These are phyloP conservation scores for Syzygium aromaticum DNA, from an alignment of 345 rosid species.

Conservation along the genomic window DNA sequence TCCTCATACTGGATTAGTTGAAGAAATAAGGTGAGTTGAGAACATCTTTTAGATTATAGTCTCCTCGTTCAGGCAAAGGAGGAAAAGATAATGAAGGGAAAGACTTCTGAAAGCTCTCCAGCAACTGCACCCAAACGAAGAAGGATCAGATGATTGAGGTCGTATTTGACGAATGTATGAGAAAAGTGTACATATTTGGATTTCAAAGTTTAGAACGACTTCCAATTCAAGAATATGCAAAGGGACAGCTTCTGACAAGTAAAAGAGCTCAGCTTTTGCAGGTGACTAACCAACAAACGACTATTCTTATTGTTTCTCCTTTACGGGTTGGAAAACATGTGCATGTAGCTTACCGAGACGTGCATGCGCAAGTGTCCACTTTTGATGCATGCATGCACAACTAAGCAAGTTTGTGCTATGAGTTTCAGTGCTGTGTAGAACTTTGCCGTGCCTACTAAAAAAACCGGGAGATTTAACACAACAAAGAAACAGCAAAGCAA, in stretches of 20 bases:
- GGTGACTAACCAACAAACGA: neutral
- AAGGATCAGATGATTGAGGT: neutral
- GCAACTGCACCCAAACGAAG: conserved; percentile 36
- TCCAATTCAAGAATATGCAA: neutral
- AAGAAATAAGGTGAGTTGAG: conserved; percentile 86
- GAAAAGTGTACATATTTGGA: neutral
- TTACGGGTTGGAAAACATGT: neutral
- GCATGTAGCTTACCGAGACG: neutral
- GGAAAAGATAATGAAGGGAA: conserved; percentile 71
- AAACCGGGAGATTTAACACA: neutral
- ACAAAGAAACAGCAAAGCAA: neutral
- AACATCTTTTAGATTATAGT: conserved; percentile 71
- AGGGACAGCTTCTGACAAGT: neutral
- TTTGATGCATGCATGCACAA: neutral
- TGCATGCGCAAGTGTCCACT: neutral
- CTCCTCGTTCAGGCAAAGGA: conserved; percentile 82
- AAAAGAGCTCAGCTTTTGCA: neutral
- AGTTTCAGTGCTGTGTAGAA: neutral
- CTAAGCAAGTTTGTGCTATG: neutral
- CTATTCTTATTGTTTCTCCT: neutral
- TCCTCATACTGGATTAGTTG: conserved; percentile 36
- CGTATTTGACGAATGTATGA: neutral
- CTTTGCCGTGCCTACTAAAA: neutral
- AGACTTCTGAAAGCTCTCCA: conserved; percentile 77
- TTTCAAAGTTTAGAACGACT: neutral